These are phyloP conservation scores for Neonectria magnoliae DNA, from an alignment of 2,329 filamentous ascomycete genomes.

Conservation along the genomic window DNA sequence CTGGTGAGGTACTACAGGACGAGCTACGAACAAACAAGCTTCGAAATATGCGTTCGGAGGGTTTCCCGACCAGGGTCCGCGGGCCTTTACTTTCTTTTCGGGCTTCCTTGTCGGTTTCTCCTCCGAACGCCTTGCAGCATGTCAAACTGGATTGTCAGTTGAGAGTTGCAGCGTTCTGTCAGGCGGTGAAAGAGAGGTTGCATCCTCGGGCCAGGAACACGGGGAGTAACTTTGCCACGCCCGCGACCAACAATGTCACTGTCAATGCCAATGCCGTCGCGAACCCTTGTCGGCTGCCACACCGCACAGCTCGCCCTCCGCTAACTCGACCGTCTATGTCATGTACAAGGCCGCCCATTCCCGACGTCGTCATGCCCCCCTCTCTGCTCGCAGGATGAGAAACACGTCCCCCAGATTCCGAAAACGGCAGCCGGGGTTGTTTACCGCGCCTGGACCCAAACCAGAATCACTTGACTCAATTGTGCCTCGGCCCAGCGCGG, in stretches of 20 bases:
- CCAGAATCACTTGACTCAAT: neutral
- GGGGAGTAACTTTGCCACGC: constrained; percentile 9
- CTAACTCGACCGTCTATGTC: neutral
- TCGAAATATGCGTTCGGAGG: constrained; percentile 16
- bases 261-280: constrained; percentile 4
- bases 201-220: neutral
- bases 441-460: neutral
- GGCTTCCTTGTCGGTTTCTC: neutral
- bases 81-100: neutral
- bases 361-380: neutral
- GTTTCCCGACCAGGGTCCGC: constrained; percentile 10
- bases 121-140: constrained; percentile 2
- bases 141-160: constrained; percentile 12
- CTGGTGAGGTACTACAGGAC: constrained; percentile 11
- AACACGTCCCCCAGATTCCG: constrained; percentile 18
- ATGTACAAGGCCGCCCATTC: constrained; percentile 1
- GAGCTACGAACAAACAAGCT: constrained; percentile 8
- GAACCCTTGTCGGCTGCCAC: neutral
- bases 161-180: neutral
- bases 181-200: constrained; percentile 18
- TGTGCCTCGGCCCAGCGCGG: constrained; percentile 1
- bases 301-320: neutral
- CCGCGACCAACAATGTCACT: constrained; percentile 12
- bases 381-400: neutral
- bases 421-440: constrained; percentile 12